Base-by-base conservation (phyloP, 2,329 filamentous ascomycete genomes). In the Mariannaea elegans region DNA sequence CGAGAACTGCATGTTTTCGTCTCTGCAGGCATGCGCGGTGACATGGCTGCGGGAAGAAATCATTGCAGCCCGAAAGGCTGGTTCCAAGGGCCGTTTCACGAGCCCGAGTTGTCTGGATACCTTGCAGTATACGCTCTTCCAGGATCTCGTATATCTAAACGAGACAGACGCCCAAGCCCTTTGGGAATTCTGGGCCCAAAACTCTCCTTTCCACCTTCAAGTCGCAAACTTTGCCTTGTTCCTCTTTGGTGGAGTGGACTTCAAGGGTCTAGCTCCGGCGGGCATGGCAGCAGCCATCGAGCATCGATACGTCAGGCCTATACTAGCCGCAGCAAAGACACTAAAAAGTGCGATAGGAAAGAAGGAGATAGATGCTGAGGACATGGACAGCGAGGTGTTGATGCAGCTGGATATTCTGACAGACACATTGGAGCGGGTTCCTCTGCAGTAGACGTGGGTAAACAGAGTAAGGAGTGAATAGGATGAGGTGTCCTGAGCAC, bases 31-130 rank as follows among this genome's bases (percentile, higher is more conserved):
- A 8, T 86, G 84, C 39, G 87, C 87, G 1, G 81, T 90, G 4
- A 81, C 81, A 4, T 90, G 87, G 87, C 74, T 89, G 31, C 83
- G 86, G 53, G 87, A 89, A 65, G 87, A 90, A 70, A 76, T 89
- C 14, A 78, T 88, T 8, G 72, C 78, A 4, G 81, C 84, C 3
- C 74, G 66, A 23, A 72, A 73, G 38, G 56, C 72, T 21, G 61
- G 64, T 13, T 61, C 68, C 24, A 75, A 72, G 64, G 74, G 71
- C 8, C 72, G 70, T 21, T 90, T 90, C 70, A 74, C 81, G 10
- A 81, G 78, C 4, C 76, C 83, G 0, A 83, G 86, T 14, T 84
- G 84, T 41, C 76, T 90, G 18, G 84, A 88, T 39, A 80, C 80
- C 18, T 78, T 88, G n/a, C 85, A 89, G 68, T 87, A 88, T 66